A percentile compares a stretch with the other conserved stretches of the same genome.
Evolutionary conservation across 1,284 basidiomycete species (phyloP).

Genomic region (Cutaneotrichosporon sp.): DNA sequence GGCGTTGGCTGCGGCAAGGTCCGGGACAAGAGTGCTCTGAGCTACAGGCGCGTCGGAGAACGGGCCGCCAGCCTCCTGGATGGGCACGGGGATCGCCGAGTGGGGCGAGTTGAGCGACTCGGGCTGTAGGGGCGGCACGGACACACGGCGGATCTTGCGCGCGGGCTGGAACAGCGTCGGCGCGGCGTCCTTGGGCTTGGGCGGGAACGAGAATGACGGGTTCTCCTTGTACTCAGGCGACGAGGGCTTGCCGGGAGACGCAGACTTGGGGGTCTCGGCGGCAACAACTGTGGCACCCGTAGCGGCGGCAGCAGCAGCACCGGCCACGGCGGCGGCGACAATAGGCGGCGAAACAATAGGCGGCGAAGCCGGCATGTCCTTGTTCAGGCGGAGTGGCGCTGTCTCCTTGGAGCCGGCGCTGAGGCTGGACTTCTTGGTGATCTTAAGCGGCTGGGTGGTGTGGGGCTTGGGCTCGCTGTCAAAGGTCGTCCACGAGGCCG

Average conservation of each 20-base stretch:
- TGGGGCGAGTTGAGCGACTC: conserved; percentile 11
- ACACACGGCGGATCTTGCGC: conserved; percentile 7
- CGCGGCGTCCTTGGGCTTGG: conserved; percentile 2
- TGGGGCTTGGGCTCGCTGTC: not conserved
- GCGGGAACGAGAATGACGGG: conserved; percentile 2
- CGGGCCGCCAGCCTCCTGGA: not conserved
- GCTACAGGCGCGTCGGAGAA: not conserved
- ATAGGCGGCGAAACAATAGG: too few relatives aligned
- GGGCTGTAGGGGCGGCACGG: conserved; percentile 3
- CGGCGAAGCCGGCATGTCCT: not conserved
- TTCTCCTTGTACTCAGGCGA: conserved; percentile 3
- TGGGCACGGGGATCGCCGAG: not conserved
- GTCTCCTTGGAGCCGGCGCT: not conserved
- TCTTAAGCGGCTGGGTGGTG: not conserved
- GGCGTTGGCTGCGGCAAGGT: not conserved
- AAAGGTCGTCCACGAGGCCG: not conserved
- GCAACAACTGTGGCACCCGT: not conserved
- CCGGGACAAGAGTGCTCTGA: not conserved
- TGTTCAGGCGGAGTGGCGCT: conserved; percentile 1
- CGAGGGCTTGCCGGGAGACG: not conserved
- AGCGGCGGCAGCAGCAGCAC: not conserved
- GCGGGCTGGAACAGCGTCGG: conserved; percentile 1
- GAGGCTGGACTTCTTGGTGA: conserved; percentile 6
- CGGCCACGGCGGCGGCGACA: not conserved
- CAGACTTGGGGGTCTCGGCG: not conserved